phyloP scores from a whole-genome alignment of 2,329 filamentous ascomycete species.

The Cladosporium sp. region DNA sequence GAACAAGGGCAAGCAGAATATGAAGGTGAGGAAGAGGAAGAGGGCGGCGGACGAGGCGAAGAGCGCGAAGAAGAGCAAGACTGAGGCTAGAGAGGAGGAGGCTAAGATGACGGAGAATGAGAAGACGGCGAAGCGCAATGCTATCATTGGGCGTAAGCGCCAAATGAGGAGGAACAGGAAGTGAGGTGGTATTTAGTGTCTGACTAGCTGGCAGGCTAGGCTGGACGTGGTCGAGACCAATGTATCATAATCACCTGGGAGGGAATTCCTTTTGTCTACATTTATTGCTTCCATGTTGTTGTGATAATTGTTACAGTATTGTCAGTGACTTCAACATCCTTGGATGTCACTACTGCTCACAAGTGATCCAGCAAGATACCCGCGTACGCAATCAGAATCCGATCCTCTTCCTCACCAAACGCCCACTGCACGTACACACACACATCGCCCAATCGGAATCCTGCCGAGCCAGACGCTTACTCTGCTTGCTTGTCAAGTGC shows the following conservation, averaged over 20 bases:
- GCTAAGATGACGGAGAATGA: conserved; percentile 47
- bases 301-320: too few species aligned
- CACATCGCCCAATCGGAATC: background rate
- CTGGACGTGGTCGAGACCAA: background rate
- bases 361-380: background rate
- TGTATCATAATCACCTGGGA: conserved; percentile 6
- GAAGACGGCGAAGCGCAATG: conserved; percentile 64
- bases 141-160: conserved; percentile 83
- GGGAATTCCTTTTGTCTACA: background rate
- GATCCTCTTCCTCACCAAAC: background rate
- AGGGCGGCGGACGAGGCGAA: conserved; percentile 25
- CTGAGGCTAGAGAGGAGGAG: conserved; percentile 39
- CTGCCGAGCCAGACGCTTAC: background rate
- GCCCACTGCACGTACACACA: background rate
- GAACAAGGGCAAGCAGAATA: conserved; percentile 25
- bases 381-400: background rate
- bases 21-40: conserved; percentile 24
- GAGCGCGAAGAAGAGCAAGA: conserved; percentile 34
- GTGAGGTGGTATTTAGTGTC: conserved; percentile 6
- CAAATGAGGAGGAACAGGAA: conserved; percentile 59
- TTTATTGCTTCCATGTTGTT: background rate
- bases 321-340: too few species aligned
- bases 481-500: background rate
- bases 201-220: background rate
- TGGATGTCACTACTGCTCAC: background rate